Evolutionary conservation across 169 alveolate species (phyloP), one percentile per base, ranked within the genome.

Genomic region (Cryptosporidium xiaoi): DNA sequence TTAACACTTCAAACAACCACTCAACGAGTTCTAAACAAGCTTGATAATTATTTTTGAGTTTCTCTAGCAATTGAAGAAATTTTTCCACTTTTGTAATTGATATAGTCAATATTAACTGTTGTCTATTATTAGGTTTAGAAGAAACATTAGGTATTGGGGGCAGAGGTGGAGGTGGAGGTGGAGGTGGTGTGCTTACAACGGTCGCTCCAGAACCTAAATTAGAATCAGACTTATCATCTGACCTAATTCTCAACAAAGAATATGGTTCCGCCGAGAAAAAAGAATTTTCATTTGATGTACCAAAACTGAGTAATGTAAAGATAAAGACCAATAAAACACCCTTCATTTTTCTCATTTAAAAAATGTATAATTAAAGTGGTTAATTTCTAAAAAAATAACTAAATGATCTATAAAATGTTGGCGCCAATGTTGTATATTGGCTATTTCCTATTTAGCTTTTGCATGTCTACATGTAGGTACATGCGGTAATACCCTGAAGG

Each of bases 161-260:
- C 0, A 50, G 60, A 0, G 60, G 77, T 2, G 77, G 60, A 16
- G 77, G 77, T 6, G 77, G 71, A 16, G 69, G 69, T 34, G 69
- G 69, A 10, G 69, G 69, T 8, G 69, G 34, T 64, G 69, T 24
- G 27, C 0, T 24, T 24, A 24, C 1, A 55, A 2, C 2, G 64
- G 7, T 10, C 31, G 1, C 15, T 20, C 12, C 64, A 20, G 64
- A 55, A 10, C 1, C 31, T 7, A 55, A 24, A 55, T 10, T 12
- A 6, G 64, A 20, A 20, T 7, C 1, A 6, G 2, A 0, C 7
- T 55, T 40, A 8, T 40, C 48, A 0, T 40, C 48, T 40, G 48
- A 40, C 48, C 48, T 40, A 6, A 55, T 8, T 20, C 27, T 5
- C 64, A 20, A 55, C 10, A 40, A 40, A 40, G 48, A 40, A 40